Conservation (phyloP, 2,329 filamentous ascomycete genomes). For the Talaromyces pinophilus region DNA sequence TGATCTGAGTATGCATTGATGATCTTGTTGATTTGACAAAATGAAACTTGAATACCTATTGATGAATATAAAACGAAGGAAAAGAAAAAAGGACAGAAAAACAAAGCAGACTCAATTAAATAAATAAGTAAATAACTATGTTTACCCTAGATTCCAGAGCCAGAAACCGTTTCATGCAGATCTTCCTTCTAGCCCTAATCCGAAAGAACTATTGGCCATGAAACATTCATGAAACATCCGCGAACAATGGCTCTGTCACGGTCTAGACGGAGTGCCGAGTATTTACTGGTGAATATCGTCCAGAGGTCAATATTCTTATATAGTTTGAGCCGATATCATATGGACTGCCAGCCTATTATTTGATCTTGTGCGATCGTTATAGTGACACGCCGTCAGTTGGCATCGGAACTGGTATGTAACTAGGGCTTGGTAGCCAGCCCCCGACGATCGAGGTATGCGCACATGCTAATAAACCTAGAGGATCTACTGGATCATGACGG, state of each 20-base stretch:
- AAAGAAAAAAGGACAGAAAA: neutral
- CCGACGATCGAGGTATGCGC: neutral
- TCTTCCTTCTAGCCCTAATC: conserved; percentile 7
- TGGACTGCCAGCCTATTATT: neutral
- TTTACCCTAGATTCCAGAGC: conserved; percentile 1
- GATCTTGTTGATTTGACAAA: neutral
- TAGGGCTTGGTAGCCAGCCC: neutral
- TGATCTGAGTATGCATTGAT: conserved; percentile 22
- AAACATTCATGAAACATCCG: conserved; percentile 5
- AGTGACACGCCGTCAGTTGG: neutral
- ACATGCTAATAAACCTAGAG: neutral
- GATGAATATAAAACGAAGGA: neutral
- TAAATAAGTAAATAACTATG: conserved; percentile 4
- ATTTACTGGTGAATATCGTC: neutral
- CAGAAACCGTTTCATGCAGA: neutral
- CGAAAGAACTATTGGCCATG: neutral
- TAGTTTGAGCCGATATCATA: neutral
- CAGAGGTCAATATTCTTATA: neutral
- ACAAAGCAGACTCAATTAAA: neutral
- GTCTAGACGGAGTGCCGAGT: too few relatives aligned
- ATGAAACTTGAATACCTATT: neutral
- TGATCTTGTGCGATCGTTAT: neutral
- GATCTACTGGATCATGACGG: neutral
- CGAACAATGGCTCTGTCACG: neutral
- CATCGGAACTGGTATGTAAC: neutral